Evolutionary conservation across 108 stramenopile genomes (phyloP).

Genomic region (Halocafeteria seosinensis): DNA sequence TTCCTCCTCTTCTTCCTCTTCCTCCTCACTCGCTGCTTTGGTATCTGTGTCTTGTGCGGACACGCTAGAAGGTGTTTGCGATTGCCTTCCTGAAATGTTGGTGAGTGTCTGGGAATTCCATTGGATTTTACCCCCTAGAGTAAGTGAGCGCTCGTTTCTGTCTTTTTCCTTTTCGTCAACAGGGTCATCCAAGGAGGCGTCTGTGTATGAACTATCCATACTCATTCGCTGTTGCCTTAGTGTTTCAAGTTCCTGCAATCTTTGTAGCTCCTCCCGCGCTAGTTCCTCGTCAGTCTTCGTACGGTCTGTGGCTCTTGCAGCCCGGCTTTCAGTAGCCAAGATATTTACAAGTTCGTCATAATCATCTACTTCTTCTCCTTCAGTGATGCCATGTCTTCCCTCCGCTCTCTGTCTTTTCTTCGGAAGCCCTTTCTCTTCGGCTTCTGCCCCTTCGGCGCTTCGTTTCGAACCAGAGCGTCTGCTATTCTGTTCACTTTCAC

Average conservation of each 20-base stretch:
- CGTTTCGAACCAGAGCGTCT: no score
- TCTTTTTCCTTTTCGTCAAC: neutral
- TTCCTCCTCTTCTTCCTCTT: no score
- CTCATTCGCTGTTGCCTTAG: neutral
- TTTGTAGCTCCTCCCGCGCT: neutral
- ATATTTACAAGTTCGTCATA: neutral
- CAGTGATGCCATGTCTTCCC: neutral
- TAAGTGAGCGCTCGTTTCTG: neutral
- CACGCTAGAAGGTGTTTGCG: neutral
- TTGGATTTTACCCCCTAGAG: no score
- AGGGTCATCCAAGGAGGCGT: neutral
- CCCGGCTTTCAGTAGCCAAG: neutral
- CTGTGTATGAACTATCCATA: neutral
- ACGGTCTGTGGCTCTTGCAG: neutral
- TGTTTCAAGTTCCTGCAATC: neutral
- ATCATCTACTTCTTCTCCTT: neutral
- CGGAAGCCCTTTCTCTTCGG: no score
- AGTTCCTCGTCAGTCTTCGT: neutral
- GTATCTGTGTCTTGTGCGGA: neutral
- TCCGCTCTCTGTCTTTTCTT: no score
- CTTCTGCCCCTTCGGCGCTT: no score
- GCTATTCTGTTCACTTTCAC: no score
- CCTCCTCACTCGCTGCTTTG: no score
- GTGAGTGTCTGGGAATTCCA: no score
- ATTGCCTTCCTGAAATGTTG: neutral